Conservation (phyloP, 2,329 filamentous ascomycete species). For the Annulohypoxylon truncatum region DNA sequence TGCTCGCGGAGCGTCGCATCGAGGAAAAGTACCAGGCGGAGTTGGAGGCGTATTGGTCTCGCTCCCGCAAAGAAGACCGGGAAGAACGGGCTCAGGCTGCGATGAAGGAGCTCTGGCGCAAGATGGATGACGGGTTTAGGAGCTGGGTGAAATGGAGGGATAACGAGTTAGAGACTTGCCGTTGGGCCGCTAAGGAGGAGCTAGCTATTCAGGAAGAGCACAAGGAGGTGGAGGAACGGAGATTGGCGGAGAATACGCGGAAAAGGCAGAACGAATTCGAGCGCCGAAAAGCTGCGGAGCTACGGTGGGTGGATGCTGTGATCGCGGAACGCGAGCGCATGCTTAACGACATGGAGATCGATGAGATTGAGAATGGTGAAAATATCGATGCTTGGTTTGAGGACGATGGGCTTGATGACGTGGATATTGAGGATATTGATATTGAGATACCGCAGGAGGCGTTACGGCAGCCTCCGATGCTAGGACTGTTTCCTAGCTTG, state of each 20-base stretch:
- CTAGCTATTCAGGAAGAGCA: conserved; percentile 56
- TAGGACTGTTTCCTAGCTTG: background rate
- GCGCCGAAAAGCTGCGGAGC: conserved; percentile 56
- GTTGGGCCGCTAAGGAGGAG: conserved; percentile 54
- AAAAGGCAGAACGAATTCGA: conserved; percentile 50
- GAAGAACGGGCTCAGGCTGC: conserved; percentile 47
- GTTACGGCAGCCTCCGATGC: background rate
- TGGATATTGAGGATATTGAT: conserved; percentile 8
- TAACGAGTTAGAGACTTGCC: conserved; percentile 54
- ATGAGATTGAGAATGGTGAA: conserved; percentile 57
- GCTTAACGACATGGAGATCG: conserved; percentile 55
- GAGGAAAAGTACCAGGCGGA: conserved; percentile 58
- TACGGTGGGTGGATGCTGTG: conserved; percentile 60
- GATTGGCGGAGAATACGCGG: conserved; percentile 45
- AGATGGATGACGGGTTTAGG: conserved; percentile 57
- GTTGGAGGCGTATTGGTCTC: conserved; percentile 55
- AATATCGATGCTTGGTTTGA: conserved; percentile 45
- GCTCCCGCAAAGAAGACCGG: conserved; percentile 49
- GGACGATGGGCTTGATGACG: conserved; percentile 29
- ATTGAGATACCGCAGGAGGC: background rate
- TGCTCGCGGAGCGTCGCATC: conserved; percentile 55
- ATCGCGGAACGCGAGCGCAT: conserved; percentile 57
- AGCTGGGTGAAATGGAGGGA: conserved; percentile 57
- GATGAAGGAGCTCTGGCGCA: conserved; percentile 52
- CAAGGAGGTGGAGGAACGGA: conserved; percentile 54